Percentiles rank a stretch among this genome's conserved stretches.
Evolutionary conservation across 2,329 filamentous ascomycete species (phyloP).

Genomic region (Didymella pomorum): DNA sequence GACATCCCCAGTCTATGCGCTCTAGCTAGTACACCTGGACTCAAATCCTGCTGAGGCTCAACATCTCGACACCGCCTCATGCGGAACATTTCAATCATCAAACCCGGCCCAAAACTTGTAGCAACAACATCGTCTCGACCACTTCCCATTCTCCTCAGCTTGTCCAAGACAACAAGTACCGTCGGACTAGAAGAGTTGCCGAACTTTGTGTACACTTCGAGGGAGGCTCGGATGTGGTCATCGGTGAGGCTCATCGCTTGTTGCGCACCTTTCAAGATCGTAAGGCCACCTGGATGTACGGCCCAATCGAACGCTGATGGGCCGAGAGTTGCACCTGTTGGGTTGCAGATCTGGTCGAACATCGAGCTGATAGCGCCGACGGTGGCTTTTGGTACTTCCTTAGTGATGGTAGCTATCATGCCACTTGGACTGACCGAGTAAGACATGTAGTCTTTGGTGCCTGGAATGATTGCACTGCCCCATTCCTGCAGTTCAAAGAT

Average conservation of each 20-base stretch:
- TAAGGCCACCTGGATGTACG: conserved; percentile 73
- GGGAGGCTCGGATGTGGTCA: conserved; percentile 74
- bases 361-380: conserved; percentile 36
- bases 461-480: conserved; percentile 69
- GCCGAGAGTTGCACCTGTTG: conserved; percentile 16
- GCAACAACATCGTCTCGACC: conserved; percentile 69
- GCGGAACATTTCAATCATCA: conserved; percentile 73
- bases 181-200: conserved; percentile 75
- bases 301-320: conserved; percentile 75
- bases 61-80: conserved; percentile 57
- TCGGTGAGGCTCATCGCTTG: conserved; percentile 64
- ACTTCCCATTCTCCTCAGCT: conserved; percentile 56
- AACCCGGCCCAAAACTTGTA: conserved; percentile 74
- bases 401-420: conserved; percentile 45
- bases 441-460: conserved; percentile 68
- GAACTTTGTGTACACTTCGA: conserved; percentile 71
- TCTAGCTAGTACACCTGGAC: conserved; percentile 8
- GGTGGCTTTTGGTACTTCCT: conserved; percentile 31
- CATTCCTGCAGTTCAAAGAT: conserved; percentile 70
- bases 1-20: conserved; percentile 9
- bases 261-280: conserved; percentile 71
- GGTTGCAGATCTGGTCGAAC: conserved; percentile 41
- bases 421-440: conserved; percentile 71
- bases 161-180: conserved; percentile 72
- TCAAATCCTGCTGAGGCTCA: conserved; percentile 5